A percentile compares a stretch with the other conserved stretches of the same genome.
phyloP scores from a whole-genome alignment of 2,329 filamentous ascomycete genomes.

The Talaromyces piceae region DNA sequence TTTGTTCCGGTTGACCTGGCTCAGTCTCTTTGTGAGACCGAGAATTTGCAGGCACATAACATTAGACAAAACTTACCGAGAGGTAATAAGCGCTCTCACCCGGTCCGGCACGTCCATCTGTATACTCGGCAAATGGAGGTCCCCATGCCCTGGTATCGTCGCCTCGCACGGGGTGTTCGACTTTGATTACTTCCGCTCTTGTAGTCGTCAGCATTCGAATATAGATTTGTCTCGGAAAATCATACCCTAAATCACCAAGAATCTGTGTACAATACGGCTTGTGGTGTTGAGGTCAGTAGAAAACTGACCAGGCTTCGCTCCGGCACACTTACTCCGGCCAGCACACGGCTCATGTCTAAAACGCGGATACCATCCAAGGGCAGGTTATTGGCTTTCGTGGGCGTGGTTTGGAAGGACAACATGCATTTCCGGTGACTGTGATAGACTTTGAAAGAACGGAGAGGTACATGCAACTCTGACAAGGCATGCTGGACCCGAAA shows the following conservation, averaged over 20 bases:
- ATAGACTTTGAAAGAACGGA: background rate
- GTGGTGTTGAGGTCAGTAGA: constrained; percentile 10
- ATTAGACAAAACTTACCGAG: constrained; percentile 49
- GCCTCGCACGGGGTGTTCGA: constrained; percentile 84
- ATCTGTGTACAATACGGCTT: constrained; percentile 98
- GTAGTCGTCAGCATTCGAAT: constrained; percentile 13
- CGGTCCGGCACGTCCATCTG: constrained; percentile 52
- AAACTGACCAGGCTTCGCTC: no score
- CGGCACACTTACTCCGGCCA: constrained; percentile 69
- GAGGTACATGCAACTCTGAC: no score
- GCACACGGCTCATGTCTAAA: constrained; percentile 90
- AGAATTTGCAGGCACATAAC: background rate
- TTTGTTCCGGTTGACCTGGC: constrained; percentile 90
- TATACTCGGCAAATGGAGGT: constrained; percentile 81
- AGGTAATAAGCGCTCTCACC: constrained; percentile 96
- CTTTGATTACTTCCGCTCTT: constrained; percentile 93
- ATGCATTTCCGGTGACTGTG: background rate
- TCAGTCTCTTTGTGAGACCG: background rate
- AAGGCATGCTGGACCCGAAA: background rate
- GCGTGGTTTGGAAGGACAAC: background rate
- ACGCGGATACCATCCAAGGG: constrained; percentile 83
- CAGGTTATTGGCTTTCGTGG: constrained; percentile 36
- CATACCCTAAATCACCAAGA: constrained; percentile 87
- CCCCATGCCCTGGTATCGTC: constrained; percentile 97
- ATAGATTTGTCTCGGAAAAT: constrained; percentile 6